Evolutionary conservation across 805 yeast genomes (phyloP).

Genomic region (Kurtzmaniella fragi): DNA sequence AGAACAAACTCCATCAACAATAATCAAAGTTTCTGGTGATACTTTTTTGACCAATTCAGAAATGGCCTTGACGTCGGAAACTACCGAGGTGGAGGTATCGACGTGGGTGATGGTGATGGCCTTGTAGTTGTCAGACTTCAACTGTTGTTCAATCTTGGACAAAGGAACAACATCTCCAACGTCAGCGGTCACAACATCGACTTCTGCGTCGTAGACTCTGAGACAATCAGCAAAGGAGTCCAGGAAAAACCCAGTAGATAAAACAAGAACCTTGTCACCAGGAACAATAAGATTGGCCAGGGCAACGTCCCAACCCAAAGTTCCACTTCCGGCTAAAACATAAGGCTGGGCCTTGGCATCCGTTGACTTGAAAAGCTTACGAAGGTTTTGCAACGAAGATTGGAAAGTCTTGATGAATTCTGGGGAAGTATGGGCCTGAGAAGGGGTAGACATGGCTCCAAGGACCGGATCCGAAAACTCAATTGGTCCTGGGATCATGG

Average conservation of each 20-base stretch:
- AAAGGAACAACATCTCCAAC: conserved; percentile 69
- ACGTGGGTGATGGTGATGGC: conserved; percentile 88
- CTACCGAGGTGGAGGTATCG: conserved; percentile 95
- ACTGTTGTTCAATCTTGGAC: conserved; percentile 48
- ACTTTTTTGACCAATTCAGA: conserved; percentile 54
- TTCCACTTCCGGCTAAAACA: conserved; percentile 86
- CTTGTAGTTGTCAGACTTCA: conserved; percentile 49
- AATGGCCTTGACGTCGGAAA: conserved; percentile 62
- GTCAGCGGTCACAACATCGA: conserved; percentile 66
- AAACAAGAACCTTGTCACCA: conserved; percentile 70
- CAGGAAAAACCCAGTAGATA: conserved; percentile 88
- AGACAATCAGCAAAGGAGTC: conserved; percentile 78
- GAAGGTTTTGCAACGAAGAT: conserved; percentile 57
- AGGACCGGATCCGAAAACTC: conserved; percentile 78
- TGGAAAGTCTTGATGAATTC: conserved; percentile 76
- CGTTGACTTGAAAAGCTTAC: conserved; percentile 69
- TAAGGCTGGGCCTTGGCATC: conserved; percentile 66
- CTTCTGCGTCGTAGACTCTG: conserved; percentile 66
- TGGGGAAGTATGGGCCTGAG: conserved; percentile 87
- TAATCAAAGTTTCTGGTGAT: conserved; percentile 75
- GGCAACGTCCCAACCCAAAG: conserved; percentile 90
- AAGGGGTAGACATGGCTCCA: conserved; percentile 73
- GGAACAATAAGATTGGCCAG: conserved; percentile 66
- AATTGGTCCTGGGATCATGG: conserved; percentile 82
- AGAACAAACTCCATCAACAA: conserved; percentile 95